These are phyloP conservation scores for Ceratobasidium sp. DNA, from an alignment of 1,284 basidiomycete genomes.

Conservation along the genomic window DNA sequence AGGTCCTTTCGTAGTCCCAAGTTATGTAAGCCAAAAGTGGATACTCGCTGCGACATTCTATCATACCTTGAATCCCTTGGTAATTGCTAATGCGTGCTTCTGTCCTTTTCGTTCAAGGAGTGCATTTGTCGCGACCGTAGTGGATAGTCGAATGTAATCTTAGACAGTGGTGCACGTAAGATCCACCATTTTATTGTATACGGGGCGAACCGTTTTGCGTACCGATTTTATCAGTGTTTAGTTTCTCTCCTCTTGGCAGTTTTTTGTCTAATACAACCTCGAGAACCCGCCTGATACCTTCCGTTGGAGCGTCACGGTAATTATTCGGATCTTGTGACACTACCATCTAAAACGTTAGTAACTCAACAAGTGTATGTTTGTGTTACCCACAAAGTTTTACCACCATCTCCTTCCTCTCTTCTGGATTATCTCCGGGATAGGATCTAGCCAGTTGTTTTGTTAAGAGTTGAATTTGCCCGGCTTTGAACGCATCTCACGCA, in stretches of 20 bases:
- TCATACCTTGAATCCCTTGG: constrained; percentile 82
- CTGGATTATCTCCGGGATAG: constrained; percentile 75
- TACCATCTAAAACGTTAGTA: constrained; percentile 54
- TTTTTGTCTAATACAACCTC: constrained; percentile 79
- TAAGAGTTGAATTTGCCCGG: no score
- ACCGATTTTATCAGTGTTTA: constrained; percentile 90
- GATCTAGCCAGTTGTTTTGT: constrained; percentile 63
- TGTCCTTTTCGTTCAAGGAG: constrained; percentile 95
- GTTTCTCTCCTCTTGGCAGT: constrained; percentile 75
- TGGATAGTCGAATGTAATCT: constrained; percentile 94
- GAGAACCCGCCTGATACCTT: constrained; percentile 92
- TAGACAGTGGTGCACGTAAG: neutral
- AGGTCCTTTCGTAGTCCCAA: constrained; percentile 71
- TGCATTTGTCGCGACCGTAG: constrained; percentile 97
- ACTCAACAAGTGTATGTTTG: neutral
- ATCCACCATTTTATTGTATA: no score
- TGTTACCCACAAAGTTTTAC: constrained; percentile 79
- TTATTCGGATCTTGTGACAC: constrained; percentile 90
- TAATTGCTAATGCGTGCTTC: constrained; percentile 92
- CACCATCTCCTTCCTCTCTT: constrained; percentile 77
- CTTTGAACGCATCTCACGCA: constrained; percentile 64
- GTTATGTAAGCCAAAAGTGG: constrained; percentile 51
- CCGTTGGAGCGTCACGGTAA: constrained; percentile 94
- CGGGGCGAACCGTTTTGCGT: constrained; percentile 48
- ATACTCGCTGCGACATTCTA: constrained; percentile 18